Conservation (phyloP, 2,329 filamentous ascomycete species). For the Triangularia verruculosa region DNA sequence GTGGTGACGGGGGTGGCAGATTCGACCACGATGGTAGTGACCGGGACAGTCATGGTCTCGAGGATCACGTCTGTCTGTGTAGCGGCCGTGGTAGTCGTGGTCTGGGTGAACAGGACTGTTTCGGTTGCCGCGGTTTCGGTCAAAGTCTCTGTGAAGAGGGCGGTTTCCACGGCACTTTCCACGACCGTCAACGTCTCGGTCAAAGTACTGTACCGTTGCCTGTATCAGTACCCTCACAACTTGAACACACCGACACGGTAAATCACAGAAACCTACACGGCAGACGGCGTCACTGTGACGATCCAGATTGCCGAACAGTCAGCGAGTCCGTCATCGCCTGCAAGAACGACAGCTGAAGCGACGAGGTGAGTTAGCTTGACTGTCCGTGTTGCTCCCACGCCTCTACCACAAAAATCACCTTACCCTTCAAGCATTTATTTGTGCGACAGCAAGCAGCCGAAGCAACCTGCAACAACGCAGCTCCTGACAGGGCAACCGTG, state of each 20-base stretch:
- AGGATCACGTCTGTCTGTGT: neutral
- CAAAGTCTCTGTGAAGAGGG: slow-evolving; percentile 1
- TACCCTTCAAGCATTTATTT: slow-evolving; percentile 10
- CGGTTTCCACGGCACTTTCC: neutral
- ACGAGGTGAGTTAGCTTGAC: no score
- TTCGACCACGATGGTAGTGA: neutral
- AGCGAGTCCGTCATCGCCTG: neutral
- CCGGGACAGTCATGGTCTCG: neutral
- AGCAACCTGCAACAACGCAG: neutral
- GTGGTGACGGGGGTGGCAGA: neutral
- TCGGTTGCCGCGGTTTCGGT: neutral
- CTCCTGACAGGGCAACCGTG: neutral
- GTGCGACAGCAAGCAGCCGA: slow-evolving; percentile 10
- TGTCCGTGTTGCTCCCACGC: neutral
- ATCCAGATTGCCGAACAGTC: neutral
- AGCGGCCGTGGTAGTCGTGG: neutral
- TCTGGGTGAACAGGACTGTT: neutral
- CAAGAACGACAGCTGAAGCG: neutral
- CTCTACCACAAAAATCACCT: neutral
- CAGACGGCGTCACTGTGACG: neutral
- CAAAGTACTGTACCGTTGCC: neutral
- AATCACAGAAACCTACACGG: neutral
- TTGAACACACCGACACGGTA: neutral
- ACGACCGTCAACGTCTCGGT: neutral
- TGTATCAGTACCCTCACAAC: neutral